Conservation (phyloP, 345 rosid species). For the Hirschfeldia incana region DNA sequence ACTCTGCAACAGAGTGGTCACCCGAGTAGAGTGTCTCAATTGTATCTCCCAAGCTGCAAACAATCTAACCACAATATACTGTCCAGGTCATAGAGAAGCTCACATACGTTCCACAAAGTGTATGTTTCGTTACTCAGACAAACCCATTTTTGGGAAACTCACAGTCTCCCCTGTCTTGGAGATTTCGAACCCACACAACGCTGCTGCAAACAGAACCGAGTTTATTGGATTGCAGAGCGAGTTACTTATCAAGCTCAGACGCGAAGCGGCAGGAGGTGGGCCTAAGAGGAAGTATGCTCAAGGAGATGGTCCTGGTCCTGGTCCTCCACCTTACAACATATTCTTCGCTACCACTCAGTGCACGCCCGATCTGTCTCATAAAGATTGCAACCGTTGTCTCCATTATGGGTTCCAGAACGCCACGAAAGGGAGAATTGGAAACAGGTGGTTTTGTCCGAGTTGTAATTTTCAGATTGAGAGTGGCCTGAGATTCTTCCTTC, state of each 20-base stretch:
- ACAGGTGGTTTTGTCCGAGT: neutral
- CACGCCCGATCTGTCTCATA: slow-evolving; percentile 22
- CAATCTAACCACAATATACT: neutral
- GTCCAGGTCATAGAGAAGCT: slow-evolving; percentile 8
- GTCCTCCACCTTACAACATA: neutral
- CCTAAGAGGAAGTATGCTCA: slow-evolving; percentile 26
- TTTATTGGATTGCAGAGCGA: slow-evolving; percentile 11
- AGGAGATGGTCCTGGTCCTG: slow-evolving; percentile 22
- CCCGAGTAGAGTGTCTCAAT: slow-evolving; percentile 13
- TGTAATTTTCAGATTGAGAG: neutral
- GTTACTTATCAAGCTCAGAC: slow-evolving; percentile 14
- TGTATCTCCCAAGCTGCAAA: slow-evolving; percentile 2
- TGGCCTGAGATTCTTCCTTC: neutral
- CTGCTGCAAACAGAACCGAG: slow-evolving; percentile 15
- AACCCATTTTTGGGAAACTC: slow-evolving; percentile 3
- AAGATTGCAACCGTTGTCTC: slow-evolving; percentile 22
- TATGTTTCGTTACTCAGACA: slow-evolving; percentile 35
- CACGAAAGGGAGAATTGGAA: neutral
- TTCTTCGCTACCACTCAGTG: slow-evolving; percentile 13
- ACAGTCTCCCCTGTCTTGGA: neutral
- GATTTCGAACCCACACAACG: neutral
- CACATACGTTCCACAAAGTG: slow-evolving; percentile 13
- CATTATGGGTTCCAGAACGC: neutral
- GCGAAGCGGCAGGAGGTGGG: slow-evolving; percentile 11
- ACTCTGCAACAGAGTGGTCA: slow-evolving; percentile 21